These are phyloP conservation scores for Parastagonospora avenae DNA, from an alignment of 2,329 filamentous ascomycete genomes.

Conservation along the genomic window DNA sequence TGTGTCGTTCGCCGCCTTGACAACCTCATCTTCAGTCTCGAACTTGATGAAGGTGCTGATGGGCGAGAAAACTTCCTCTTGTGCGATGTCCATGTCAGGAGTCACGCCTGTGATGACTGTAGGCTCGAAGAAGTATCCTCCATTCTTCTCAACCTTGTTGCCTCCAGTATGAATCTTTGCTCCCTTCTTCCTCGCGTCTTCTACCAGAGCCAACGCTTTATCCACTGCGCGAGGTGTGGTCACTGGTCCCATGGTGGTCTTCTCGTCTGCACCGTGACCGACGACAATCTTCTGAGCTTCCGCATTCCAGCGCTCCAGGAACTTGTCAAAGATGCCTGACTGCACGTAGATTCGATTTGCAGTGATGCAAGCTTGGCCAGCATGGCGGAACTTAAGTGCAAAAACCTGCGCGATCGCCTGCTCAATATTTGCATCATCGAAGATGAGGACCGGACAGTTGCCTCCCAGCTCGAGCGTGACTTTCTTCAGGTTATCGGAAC, in stretches of 20 bases:
- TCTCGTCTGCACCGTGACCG: slow-evolving; percentile 64
- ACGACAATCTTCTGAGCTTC: slow-evolving; percentile 61
- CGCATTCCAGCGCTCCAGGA: slow-evolving; percentile 60
- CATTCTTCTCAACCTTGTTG: slow-evolving; percentile 51
- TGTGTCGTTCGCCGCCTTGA: slow-evolving; percentile 64
- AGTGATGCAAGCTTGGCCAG: slow-evolving; percentile 68
- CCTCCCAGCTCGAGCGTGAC: slow-evolving; percentile 68
- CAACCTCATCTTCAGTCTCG: slow-evolving; percentile 68
- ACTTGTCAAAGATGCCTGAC: slow-evolving; percentile 64
- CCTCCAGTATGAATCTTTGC: slow-evolving; percentile 69
- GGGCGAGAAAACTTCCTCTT: slow-evolving; percentile 70
- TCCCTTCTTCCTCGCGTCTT: slow-evolving; percentile 67
- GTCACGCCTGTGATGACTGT: slow-evolving; percentile 67
- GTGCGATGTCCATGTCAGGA: slow-evolving; percentile 60
- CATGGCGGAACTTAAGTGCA: slow-evolving; percentile 62
- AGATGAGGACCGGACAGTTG: slow-evolving; percentile 69
- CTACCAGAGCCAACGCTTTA: slow-evolving; percentile 65
- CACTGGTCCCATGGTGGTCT: slow-evolving; percentile 64
- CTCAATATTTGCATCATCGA: slow-evolving; percentile 67
- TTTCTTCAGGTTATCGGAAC: slow-evolving; percentile 66
- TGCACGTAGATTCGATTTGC: slow-evolving; percentile 71
- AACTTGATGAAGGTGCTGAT: slow-evolving; percentile 68
- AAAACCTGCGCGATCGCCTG: slow-evolving; percentile 56
- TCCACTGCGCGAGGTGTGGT: slow-evolving; percentile 62
- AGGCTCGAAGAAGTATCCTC: slow-evolving; percentile 72